phyloP scores from a whole-genome alignment of 2,329 filamentous ascomycete species.

The Calonectria fujianensis region DNA sequence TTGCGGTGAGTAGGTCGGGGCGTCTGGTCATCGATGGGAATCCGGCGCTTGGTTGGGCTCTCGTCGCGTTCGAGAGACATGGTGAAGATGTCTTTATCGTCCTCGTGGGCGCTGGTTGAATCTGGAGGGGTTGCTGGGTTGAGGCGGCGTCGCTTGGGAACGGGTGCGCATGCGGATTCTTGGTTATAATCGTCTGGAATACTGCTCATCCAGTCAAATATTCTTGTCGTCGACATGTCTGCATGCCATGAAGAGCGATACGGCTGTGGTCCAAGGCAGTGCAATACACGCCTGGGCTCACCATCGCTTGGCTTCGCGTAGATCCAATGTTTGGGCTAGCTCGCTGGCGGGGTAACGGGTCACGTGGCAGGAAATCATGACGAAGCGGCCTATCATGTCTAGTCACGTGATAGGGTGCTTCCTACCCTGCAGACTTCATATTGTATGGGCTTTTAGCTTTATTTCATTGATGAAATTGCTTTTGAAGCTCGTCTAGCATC shows the following conservation, averaged over 20 bases:
- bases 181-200: background rate
- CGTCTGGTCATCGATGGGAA: background rate
- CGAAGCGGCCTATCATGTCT: background rate
- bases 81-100: slow-evolving; percentile 11
- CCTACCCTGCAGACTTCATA: background rate
- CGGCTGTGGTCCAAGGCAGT: background rate
- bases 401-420: background rate
- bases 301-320: background rate
- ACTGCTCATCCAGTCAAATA: slow-evolving; percentile 19
- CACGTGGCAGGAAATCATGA: slow-evolving; percentile 8
- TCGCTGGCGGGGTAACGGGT: slow-evolving; percentile 21
- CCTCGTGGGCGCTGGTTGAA: slow-evolving; percentile 1
- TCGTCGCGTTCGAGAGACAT: slow-evolving; percentile 11
- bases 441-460: background rate
- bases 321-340: background rate
- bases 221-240: slow-evolving; percentile 23
- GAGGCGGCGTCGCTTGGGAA: slow-evolving; percentile 28
- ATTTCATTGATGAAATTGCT: background rate
- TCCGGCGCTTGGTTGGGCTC: slow-evolving; percentile 19
- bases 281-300: background rate
- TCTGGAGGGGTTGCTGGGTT: slow-evolving; percentile 16
- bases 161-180: background rate
- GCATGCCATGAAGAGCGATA: background rate
- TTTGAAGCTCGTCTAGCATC: background rate
- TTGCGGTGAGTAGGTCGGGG: slow-evolving; percentile 14